Base-by-base conservation (phyloP, 2,329 filamentous ascomycete genomes). In the Apiospora kogelbergensis region DNA sequence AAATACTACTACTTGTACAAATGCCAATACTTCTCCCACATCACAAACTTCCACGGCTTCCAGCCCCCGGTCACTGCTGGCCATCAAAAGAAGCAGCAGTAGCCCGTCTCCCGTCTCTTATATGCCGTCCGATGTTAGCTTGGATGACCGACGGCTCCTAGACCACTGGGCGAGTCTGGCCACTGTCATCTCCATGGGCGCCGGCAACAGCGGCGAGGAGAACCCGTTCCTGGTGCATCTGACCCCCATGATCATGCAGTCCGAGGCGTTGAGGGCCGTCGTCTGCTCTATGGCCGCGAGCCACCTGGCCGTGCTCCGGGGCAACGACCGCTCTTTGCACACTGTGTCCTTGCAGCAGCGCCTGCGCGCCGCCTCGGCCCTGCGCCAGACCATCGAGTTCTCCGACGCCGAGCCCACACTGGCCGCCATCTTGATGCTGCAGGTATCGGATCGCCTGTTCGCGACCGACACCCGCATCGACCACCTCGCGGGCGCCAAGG, bases 151-250 rank as follows among this genome's bases (percentile, higher is more conserved):
- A 48, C 75, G 73, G 48, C 71, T 79, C 17, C 73, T 79, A 2
- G 68, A 78, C 48, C 78, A 79, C 67, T 79, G 78, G 78, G 72
- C 68, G 11, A 72, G 69, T 1, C 65, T 79, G 20, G 75, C 74
- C 1, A 68, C 73, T 15, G 69, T 77, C 6, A 73, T 79, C 33
- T 78, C 76, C 6, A 75, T 79, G 72, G 71, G 74, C 4, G 71
- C 76, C 10, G 71, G 72, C 4, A 44, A 68, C 15, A 70, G 69
- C 10, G 71, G 72, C 4, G 46, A 68, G 13, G 70, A 68, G 17
- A 78, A 78, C 11, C 76, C 74, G 2, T 79, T 79, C 65, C 75
- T 79, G 41, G 37, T 74, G 11, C 74, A 78, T 33, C 72, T 79
- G 37, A 79, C 75, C 1, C 77, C 78, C 3, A 78, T 79, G 74